Conservation (phyloP, 176 grass and related monocot species). For the Ensete glaucum region DNA sequence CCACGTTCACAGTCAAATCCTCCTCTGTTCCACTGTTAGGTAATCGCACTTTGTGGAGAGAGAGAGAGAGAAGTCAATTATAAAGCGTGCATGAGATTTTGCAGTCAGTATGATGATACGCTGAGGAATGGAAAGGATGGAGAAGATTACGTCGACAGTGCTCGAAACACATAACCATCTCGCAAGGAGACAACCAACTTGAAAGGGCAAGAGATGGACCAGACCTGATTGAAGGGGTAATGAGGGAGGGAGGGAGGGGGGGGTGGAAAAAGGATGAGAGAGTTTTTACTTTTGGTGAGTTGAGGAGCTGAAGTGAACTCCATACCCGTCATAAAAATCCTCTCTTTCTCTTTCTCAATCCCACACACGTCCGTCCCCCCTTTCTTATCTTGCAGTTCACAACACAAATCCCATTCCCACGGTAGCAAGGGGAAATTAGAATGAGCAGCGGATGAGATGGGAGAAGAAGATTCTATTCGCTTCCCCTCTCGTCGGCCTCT, state of each 20-base stretch:
- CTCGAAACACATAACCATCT: too few relatives aligned
- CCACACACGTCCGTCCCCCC: background rate
- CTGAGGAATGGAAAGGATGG: too few relatives aligned
- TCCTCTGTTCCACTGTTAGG: too few relatives aligned
- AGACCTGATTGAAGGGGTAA: background rate
- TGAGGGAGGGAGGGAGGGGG: background rate
- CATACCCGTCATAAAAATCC: slow-evolving; percentile 14
- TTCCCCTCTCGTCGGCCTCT: background rate
- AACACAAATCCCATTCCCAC: background rate
- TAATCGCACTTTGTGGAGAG: too few relatives aligned
- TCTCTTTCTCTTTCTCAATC: background rate
- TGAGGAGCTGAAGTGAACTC: background rate
- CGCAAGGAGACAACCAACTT: too few relatives aligned
- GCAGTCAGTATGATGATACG: too few relatives aligned
- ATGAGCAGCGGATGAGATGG: slow-evolving; percentile 3
- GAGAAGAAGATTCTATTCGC: slow-evolving; percentile 26
- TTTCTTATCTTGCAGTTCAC: background rate
- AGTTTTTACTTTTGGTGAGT: too few relatives aligned
- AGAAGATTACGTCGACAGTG: too few relatives aligned
- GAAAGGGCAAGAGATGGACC: too few relatives aligned
- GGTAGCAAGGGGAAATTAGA: background rate
- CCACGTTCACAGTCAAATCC: too few relatives aligned
- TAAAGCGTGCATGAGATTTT: too few relatives aligned
- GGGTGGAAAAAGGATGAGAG: background rate
- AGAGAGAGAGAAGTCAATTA: too few relatives aligned